A percentile compares a stretch with the other conserved stretches of the same genome.
Evolutionary conservation across 164 flowering plant species (phyloP).

Genomic region (Kingdonia uniflora): DNA sequence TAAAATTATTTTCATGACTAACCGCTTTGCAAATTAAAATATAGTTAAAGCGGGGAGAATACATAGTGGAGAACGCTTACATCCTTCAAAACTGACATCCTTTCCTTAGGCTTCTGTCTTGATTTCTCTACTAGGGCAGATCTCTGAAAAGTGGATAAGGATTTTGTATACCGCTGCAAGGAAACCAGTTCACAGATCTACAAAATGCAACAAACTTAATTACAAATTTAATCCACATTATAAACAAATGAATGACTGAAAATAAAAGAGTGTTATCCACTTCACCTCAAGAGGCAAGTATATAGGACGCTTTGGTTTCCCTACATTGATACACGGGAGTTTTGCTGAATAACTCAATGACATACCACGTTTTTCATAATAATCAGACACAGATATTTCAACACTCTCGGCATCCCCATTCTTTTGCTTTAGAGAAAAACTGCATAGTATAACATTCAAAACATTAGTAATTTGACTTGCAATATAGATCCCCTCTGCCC

Average conservation of each 20-base stretch:
- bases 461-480: not conserved
- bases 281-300: slow-evolving; percentile 59
- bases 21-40: no score
- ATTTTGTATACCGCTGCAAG: slow-evolving; percentile 80
- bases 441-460: no score
- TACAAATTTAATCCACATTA: not conserved
- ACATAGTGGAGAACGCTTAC: slow-evolving; percentile 29
- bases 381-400: slow-evolving; percentile 54
- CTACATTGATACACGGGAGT: slow-evolving; percentile 61
- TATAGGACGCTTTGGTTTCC: slow-evolving; percentile 54
- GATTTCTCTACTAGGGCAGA: slow-evolving; percentile 86
- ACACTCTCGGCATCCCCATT: slow-evolving; percentile 20
- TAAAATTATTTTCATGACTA: not conserved
- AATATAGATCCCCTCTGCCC: no score
- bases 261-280: not conserved
- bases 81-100: slow-evolving; percentile 50
- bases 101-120: slow-evolving; percentile 84
- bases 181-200: slow-evolving; percentile 80
- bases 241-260: no score
- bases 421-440: slow-evolving; percentile 54
- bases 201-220: not conserved
- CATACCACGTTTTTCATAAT: slow-evolving; percentile 36
- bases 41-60: not conserved
- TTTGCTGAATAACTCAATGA: slow-evolving; percentile 32
- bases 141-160: slow-evolving; percentile 57